Evolutionary conservation across 768 basidiomycete species (phyloP), one percentile per base, ranked within the genome.

Genomic region (Suillus subluteus): DNA sequence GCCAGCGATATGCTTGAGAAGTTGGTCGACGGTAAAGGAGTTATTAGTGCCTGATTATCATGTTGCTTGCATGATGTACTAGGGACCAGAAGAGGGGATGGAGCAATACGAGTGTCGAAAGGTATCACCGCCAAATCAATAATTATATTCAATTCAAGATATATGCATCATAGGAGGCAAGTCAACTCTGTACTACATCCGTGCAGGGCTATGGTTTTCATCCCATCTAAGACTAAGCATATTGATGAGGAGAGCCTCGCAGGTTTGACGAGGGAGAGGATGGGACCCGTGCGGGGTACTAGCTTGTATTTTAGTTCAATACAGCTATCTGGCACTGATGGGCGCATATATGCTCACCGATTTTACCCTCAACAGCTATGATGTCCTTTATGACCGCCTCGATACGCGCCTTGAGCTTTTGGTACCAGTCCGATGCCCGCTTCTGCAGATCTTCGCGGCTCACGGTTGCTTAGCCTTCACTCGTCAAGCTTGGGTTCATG

Each of bases 221-320:
- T 94, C 5, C 96, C 96, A 48, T 90, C 86, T 82, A 95, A 75
- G 6, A 43, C 41, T 6, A 43, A 37, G 6, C 35, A 8, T 37
- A 37, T 37, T 37, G 72, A 98, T 88, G 21, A 95, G 11, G 26
- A 26, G 26, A 98, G 84, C 67, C 89, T 91, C 63, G 92, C 88
- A 0, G 92, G 82, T n/a, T 87, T 84, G 40, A 98, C 82, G 3
- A 96, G 81, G 80, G 81, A 80, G 94, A 96, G 11, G 92, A 94
- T 96, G 0, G 76, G 77, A n/a, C n/a, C n/a, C n/a, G n/a, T n/a
- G n/a, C n/a, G n/a, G 16, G 48, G 11, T 18, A 67, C 26, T 44
- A 65, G 62, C 55, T 56, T 73, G 35, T 15, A n/a, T 7, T 21
- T n/a, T 15, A 23, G 37, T 7, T 58, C 56, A 38, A 58, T 15